phyloP scores from a whole-genome alignment of 2,329 filamentous ascomycete genomes.

The Ceratocystis smalleyi region DNA sequence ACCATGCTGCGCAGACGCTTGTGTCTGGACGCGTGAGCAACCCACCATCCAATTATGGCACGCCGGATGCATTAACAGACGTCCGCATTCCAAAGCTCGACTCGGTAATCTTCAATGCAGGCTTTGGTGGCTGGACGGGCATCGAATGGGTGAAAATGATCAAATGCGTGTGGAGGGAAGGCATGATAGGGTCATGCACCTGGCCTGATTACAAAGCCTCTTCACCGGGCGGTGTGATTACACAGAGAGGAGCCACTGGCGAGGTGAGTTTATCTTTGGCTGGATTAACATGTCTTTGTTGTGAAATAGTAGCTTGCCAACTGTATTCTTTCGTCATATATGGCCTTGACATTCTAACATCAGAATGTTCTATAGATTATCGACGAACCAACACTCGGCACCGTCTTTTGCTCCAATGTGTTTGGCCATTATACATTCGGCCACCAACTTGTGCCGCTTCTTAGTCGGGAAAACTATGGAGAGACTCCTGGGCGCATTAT shows the following conservation, averaged over 20 bases:
- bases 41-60: constrained; percentile 25
- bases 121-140: constrained; percentile 74
- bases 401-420: constrained; percentile 80
- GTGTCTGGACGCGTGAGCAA: constrained; percentile 32
- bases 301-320: neutral
- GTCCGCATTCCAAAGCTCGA: constrained; percentile 56
- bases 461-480: constrained; percentile 33
- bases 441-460: constrained; percentile 62
- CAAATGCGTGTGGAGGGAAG: constrained; percentile 35
- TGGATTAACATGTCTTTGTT: neutral
- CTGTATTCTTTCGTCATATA: neutral
- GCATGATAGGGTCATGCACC: constrained; percentile 52
- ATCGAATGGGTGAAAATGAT: constrained; percentile 33
- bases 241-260: constrained; percentile 2
- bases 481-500: constrained; percentile 50
- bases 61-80: constrained; percentile 26
- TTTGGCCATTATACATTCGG: constrained; percentile 89
- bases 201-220: constrained; percentile 66
- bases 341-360: neutral
- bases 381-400: constrained; percentile 45
- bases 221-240: constrained; percentile 25
- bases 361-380: neutral
- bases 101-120: constrained; percentile 70
- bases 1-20: constrained; percentile 33
- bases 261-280: neutral